phyloP scores from a whole-genome alignment of 1,284 basidiomycete species.

The Rhodotorula sp. region DNA sequence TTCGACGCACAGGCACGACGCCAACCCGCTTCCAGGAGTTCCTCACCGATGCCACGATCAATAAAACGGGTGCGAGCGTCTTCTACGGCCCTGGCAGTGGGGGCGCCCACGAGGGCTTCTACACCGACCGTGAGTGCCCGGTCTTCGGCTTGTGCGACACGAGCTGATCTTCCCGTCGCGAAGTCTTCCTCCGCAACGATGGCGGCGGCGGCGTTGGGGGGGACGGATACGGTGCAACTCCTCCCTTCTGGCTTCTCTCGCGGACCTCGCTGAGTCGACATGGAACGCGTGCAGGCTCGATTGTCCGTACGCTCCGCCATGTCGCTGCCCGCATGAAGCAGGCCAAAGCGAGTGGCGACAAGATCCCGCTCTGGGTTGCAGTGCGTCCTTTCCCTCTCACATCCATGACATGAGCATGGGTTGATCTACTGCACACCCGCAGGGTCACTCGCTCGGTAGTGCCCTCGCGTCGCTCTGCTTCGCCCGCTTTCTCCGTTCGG shows the following conservation, averaged over 20 bases:
- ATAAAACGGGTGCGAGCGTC: slow-evolving; percentile 15
- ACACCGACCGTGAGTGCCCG: neutral
- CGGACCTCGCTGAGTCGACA: neutral
- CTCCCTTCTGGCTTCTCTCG: neutral
- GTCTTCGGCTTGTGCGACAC: neutral
- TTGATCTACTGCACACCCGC: neutral
- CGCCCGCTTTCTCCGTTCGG: slow-evolving; percentile 31
- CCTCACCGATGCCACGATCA: slow-evolving; percentile 34
- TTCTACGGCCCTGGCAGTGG: slow-evolving; percentile 27
- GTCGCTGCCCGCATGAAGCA: slow-evolving; percentile 17
- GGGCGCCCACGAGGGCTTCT: slow-evolving; percentile 35
- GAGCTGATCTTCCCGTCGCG: too few species aligned
- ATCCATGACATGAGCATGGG: neutral
- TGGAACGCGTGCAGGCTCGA: neutral
- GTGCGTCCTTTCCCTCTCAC: neutral
- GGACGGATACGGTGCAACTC: slow-evolving; percentile 15
- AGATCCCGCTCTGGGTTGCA: slow-evolving; percentile 34
- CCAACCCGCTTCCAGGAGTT: slow-evolving; percentile 50
- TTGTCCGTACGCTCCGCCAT: slow-evolving; percentile 23
- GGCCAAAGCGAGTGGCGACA: neutral
- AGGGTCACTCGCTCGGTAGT: slow-evolving; percentile 39
- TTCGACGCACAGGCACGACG: slow-evolving; percentile 43
- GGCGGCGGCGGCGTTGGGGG: neutral
- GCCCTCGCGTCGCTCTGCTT: slow-evolving; percentile 31
- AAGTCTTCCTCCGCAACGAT: slow-evolving; percentile 20